Base-by-base conservation (phyloP, 768 basidiomycete species). In the Boletus rubropictus region DNA sequence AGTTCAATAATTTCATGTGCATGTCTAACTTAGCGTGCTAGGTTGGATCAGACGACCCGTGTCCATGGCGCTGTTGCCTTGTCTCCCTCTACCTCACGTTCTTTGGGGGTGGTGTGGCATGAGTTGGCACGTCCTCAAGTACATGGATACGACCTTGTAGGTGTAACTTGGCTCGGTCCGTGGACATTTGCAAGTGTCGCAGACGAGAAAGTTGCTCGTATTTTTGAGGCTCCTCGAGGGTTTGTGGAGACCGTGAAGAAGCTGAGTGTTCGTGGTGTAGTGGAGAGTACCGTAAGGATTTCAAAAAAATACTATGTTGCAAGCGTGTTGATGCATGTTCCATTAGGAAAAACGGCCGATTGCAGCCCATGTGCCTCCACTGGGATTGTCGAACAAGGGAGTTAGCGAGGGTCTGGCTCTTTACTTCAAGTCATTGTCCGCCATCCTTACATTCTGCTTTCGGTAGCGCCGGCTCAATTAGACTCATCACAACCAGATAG, bases 351-450 rank as follows among this genome's bases (percentile, higher is more conserved):
- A 68, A 20, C 73, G 87, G 20, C 89, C 93, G 2, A 66, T 78
- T 22, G 86, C 82, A 14, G 96, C 96, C 0, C 89, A 80, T 52
- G 90, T 98, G 0, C 94, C 96, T 29, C 93, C 96, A 7, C 73
- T 98, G 0, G 94, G 95, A 0, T 63, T 99, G 31, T 97, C 94
- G 1, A 99, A 99, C 63, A 94, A 96, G 58, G 92, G 93, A 0
- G 67, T 84, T n/a, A 76, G 69, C 42, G 82, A 85, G 54, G 77
- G 90, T 87, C 36, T 12, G 59, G 32, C 12, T 28, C 3, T 42
- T 35, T 17, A 7, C 10, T 48, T 10, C 22, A 4, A 20, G 28
- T 22, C 17, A 9, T 35, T 31, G 10, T 29, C 0, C 28, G 34
- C 3, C 24, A 14, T 45, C 11, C 45, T 46, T n/a, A 51, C 49